Base-by-base conservation (phyloP, 116 monocot genomes). In the Zostera marina region DNA sequence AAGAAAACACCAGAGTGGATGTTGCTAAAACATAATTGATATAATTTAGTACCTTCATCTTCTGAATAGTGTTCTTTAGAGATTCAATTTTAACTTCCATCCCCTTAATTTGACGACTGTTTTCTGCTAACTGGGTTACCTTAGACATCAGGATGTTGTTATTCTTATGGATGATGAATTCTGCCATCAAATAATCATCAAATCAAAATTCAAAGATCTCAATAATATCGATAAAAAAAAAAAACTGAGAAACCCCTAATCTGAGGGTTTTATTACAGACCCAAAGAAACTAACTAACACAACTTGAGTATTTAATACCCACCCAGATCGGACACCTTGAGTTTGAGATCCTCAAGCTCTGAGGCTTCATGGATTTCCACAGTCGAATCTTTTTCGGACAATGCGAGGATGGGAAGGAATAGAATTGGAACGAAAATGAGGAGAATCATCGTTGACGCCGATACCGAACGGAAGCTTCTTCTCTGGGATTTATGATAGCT, bases 11-110 rank as follows among this genome's bases (percentile, higher is more conserved):
- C 11, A 0, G 32, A 3, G 32, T 32, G 32, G 32, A 32, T 32
- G 32, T 32, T 32, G 32, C 4, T 7, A 49, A 16, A 49, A 49
- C 48, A 9, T 16, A 19, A 49, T 14, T 10, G 47, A 47, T 16
- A 1, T n/a, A n/a, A 47, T 47, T 14, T 47, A 5, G 3, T 49
- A 49, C 49, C 49, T 49, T 49, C 49, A 49, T 49, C 49, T 49
- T 49, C 20, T 49, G 49, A 15, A 49, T 20, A 49, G 49, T 49
- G 15, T 49, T 9, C 49, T 49, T 49, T 15, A 49, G 49, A 49
- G 9, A 16, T 9, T 20, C 8, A 49, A 49, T 49, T 11, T 49
- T 49, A 17, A 15, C 16, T 49, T 49, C 49, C 49, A 49, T 17
- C 49, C 17, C 49, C 49, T 49, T 20, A 49, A 49, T 49, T 19